Evolutionary conservation across 2,329 filamentous ascomycete genomes (phyloP), one percentile per base, ranked within the genome.

Genomic region (Colletotrichum cuscutae): DNA sequence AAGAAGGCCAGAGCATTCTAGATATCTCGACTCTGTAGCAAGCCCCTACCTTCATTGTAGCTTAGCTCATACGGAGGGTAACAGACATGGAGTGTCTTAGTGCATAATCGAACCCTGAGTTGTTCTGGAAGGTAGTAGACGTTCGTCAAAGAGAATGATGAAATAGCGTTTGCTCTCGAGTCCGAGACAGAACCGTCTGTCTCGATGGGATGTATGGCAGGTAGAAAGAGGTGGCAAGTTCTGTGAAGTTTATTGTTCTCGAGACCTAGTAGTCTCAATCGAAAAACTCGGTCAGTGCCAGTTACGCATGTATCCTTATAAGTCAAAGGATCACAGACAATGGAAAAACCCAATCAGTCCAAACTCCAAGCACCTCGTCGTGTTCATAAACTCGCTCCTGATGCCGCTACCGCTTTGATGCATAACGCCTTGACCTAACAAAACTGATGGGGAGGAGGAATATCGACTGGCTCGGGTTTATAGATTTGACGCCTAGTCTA

Each of bases 401-500:
- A 71, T 73, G 67, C 71, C 54, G 46, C 54, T 68, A 57, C 57
- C 61, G 66, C 71, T 71, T 57, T 68, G 56, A 73, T 71, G 71
- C 61, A 69, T 30, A 70, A 73, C 61, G 71, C 67, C 70, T 60
- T 71, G 46, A 56, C 56, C 42, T 61, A 28, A 65, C 26, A 32
- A 52, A 63, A 56, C 52, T 61, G 53, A 63, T 63, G 35, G n/a
- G 26, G 46, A 30, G 49, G 11, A 58, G 46, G 35, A 35, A 28
- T 56, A 12, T 46, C 15, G 46, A 37, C 15, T n/a, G 4, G 35
- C 49, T 28, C 28, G 46, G 26, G 12, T 15, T 19, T 30, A 5
- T 13, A 32, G 30, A 37, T 53, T 75, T 79, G 65, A 75, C 60
- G 28, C 76, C 78, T 79, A 80, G 64, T 32, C 74, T 72, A 19